phyloP scores from a whole-genome alignment of 2,329 filamentous ascomycete genomes.

The Nemania sp. region DNA sequence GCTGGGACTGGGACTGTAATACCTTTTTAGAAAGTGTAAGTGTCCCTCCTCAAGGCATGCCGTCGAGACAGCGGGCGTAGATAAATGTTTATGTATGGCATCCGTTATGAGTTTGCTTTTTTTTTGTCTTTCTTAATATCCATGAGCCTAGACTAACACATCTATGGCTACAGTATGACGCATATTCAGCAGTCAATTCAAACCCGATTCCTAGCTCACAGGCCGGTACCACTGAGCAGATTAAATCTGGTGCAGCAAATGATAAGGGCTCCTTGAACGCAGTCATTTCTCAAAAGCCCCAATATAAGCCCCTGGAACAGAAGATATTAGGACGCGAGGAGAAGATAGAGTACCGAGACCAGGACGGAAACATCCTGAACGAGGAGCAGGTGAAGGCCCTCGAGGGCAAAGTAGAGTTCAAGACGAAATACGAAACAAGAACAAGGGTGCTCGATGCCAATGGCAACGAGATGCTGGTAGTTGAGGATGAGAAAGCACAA shows the following conservation, averaged over 20 bases:
- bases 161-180: conserved; percentile 50
- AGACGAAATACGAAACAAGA: conserved; percentile 94
- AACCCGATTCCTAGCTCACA: conserved; percentile 36
- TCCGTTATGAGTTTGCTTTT: conserved; percentile 1
- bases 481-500: conserved; percentile 46
- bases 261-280: conserved; percentile 35
- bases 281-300: conserved; percentile 54
- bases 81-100: conserved; percentile 9
- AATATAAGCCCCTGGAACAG: conserved; percentile 51
- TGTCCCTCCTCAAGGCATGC: conserved; percentile 48
- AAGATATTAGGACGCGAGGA: conserved; percentile 68
- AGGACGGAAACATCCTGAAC: conserved; percentile 86
- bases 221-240: conserved; percentile 28
- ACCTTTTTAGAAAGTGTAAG: conserved; percentile 86
- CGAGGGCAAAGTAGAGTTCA: conserved; percentile 91
- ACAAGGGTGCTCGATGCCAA: conserved; percentile 80
- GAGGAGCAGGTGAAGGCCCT: conserved; percentile 82
- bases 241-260: conserved; percentile 31
- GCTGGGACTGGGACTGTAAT: conserved; percentile 99
- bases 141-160: conserved; percentile 8
- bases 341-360: conserved; percentile 90
- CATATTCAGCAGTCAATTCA: conserved; percentile 46
- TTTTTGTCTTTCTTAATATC: no score
- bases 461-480: conserved; percentile 73
- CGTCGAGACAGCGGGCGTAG: conserved; percentile 41